Conservation (phyloP, 2,329 filamentous ascomycete genomes). For the Fusarium avenaceum region DNA sequence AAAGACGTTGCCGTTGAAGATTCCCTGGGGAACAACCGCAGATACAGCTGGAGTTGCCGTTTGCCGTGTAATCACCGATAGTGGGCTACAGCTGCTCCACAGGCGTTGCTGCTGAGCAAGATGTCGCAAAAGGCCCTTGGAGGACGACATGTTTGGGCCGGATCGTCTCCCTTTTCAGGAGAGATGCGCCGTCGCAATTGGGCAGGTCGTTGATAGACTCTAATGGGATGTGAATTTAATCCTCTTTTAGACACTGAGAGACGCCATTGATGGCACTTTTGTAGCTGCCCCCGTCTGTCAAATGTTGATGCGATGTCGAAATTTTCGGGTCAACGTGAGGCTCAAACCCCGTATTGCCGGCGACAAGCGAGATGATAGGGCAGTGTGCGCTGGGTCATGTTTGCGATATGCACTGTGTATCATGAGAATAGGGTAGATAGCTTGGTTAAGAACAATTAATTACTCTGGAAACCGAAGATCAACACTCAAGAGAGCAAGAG, state of each 20-base stretch:
- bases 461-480: too few relatives aligned
- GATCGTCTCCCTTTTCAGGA: slow-evolving; percentile 36
- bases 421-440: slow-evolving; percentile 24
- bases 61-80: slow-evolving; percentile 41
- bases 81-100: slow-evolving; percentile 46
- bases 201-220: slow-evolving; percentile 42
- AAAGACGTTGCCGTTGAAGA: slow-evolving; percentile 11
- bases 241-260: slow-evolving; percentile 33
- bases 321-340: slow-evolving; percentile 43
- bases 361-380: slow-evolving; percentile 44
- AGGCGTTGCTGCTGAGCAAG: slow-evolving; percentile 43
- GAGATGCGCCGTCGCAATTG: slow-evolving; percentile 42
- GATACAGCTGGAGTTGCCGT: slow-evolving; percentile 18
- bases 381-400: slow-evolving; percentile 41
- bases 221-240: slow-evolving; percentile 30
- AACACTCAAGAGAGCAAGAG: too few relatives aligned
- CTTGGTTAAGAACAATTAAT: too few relatives aligned
- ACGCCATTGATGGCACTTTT: slow-evolving; percentile 49
- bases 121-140: slow-evolving; percentile 50
- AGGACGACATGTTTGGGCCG: slow-evolving; percentile 46
- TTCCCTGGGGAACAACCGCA: slow-evolving; percentile 14
- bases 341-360: slow-evolving; percentile 42
- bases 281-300: slow-evolving; percentile 37
- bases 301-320: slow-evolving; percentile 34
- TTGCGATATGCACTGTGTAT: slow-evolving; percentile 32